Evolutionary conservation across 352 stramenopile genomes (phyloP).

Genomic region (Phytophthora citricola): DNA sequence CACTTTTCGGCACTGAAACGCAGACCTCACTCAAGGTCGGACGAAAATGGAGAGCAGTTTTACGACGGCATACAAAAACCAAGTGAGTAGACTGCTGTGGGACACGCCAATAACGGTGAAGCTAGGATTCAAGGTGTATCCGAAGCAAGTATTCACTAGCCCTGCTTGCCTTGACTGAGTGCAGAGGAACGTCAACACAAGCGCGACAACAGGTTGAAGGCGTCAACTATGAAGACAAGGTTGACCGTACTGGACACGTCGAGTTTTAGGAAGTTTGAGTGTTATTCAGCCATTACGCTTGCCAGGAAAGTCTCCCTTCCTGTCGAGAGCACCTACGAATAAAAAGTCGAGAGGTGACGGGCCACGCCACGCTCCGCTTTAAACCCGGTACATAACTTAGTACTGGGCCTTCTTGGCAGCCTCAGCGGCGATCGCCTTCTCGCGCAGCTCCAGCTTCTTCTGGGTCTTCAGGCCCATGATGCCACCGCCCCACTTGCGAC

Average conservation of each 20-base stretch:
- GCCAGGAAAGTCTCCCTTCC: slow-evolving; percentile 23
- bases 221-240: too few species aligned
- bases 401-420: slow-evolving; percentile 98
- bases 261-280: slow-evolving; percentile 23
- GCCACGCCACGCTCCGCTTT: slow-evolving; percentile 17
- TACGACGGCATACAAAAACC: slow-evolving; percentile 16
- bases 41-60: slow-evolving; percentile 38
- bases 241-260: background rate
- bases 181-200: too few species aligned
- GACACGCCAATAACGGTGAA: slow-evolving; percentile 10
- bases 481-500: slow-evolving; percentile 98
- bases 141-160: slow-evolving; percentile 11
- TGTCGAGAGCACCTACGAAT: slow-evolving; percentile 38
- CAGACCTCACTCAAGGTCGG: slow-evolving; percentile 14
- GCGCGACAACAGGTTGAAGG: too few species aligned
- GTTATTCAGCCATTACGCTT: slow-evolving; percentile 55
- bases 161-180: too few species aligned
- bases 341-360: slow-evolving; percentile 15
- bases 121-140: slow-evolving; percentile 17
- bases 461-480: slow-evolving; percentile 99
- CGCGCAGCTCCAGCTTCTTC: slow-evolving; percentile 98
- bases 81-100: slow-evolving; percentile 7
- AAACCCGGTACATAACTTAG: slow-evolving; percentile 56
- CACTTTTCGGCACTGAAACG: slow-evolving; percentile 26
- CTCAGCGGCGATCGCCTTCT: slow-evolving; percentile 97